Percentiles rank a stretch among this genome's conserved stretches.
Conservation (phyloP, 2,329 filamentous ascomycete genomes). For the Diaporthe sp. region DNA sequence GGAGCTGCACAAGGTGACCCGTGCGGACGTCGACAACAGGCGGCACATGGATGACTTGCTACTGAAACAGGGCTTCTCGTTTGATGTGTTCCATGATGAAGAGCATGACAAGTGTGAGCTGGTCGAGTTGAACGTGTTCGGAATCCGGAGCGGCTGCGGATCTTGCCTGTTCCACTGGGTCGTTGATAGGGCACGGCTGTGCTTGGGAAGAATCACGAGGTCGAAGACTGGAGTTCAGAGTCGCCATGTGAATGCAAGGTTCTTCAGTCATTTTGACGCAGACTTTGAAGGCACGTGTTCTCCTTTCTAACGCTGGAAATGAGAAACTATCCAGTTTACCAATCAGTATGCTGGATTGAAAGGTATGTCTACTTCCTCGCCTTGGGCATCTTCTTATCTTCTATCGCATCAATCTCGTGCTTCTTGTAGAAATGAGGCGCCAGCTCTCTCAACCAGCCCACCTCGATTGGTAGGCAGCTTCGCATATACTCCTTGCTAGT, state of each 20-base stretch:
- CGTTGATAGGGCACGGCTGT: not conserved
- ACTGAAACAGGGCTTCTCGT: not conserved
- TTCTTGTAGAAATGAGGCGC: slow-evolving; percentile 97
- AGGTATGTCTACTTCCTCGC: slow-evolving; percentile 42
- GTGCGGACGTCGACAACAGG: not conserved
- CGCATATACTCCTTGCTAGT: slow-evolving; percentile 95
- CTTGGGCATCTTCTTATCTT: slow-evolving; percentile 76
- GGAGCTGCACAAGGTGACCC: not conserved
- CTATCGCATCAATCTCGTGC: slow-evolving; percentile 86
- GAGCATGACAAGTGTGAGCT: not conserved
- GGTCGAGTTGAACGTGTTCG: slow-evolving; percentile 13
- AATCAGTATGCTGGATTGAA: not conserved
- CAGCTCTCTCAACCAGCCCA: slow-evolving; percentile 88
- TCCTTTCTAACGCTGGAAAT: no score
- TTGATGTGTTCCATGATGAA: slow-evolving; percentile 9
- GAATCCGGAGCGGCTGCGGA: slow-evolving; percentile 9
- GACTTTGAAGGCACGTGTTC: not conserved
- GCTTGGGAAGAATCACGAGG: not conserved
- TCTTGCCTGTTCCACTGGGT: not conserved
- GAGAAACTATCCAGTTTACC: not conserved
- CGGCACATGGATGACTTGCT: not conserved
- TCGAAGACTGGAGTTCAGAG: not conserved
- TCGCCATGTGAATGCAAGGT: not conserved
- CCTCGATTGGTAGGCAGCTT: slow-evolving; percentile 85
- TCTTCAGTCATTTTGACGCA: no score